Conservation (phyloP, 2,329 filamentous ascomycete species). For the Botrytis aclada region DNA sequence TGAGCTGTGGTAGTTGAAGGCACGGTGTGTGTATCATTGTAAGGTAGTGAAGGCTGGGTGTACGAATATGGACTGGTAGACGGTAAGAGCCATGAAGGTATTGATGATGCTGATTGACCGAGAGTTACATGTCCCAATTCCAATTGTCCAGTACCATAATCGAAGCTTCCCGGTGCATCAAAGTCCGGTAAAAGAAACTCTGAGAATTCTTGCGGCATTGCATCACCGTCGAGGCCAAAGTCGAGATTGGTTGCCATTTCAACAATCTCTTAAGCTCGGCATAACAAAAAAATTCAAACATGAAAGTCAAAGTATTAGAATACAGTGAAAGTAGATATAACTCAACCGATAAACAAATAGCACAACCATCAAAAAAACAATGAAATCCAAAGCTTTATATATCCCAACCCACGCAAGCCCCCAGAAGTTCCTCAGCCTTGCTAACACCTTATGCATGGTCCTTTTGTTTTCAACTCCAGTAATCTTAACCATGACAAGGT, state of each 20-base stretch:
- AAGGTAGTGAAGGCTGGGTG: not conserved
- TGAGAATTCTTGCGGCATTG: not conserved
- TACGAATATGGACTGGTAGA: accelerated
- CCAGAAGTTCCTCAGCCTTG: not conserved
- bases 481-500: not conserved
- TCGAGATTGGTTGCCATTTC: not conserved
- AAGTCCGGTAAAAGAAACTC: no score
- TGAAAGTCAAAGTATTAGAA: not conserved
- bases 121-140: not conserved
- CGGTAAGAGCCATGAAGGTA: not conserved
- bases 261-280: not conserved
- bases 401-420: not conserved
- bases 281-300: no score
- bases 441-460: not conserved
- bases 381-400: not conserved
- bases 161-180: not conserved
- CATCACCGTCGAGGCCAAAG: accelerated
- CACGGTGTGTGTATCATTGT: not conserved
- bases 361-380: not conserved
- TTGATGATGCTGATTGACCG: not conserved
- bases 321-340: not conserved
- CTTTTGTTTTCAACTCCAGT: not conserved
- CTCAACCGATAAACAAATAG: not conserved
- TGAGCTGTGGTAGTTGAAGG: not conserved
- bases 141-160: not conserved